Conservation (phyloP, 768 basidiomycete species). For the Lanmaoa rubissima region DNA sequence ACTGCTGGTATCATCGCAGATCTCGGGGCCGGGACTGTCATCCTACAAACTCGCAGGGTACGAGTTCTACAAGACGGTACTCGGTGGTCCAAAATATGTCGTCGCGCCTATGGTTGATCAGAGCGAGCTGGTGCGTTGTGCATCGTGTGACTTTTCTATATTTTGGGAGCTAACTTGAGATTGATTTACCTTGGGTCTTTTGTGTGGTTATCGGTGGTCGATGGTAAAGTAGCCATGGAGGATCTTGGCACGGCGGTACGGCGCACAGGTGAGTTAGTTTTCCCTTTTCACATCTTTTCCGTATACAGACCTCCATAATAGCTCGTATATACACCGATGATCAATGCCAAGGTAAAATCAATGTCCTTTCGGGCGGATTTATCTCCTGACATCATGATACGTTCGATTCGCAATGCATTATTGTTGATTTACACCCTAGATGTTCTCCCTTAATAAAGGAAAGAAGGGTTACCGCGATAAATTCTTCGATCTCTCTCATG, state of each 20-base stretch:
- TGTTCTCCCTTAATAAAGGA: slow-evolving; percentile 47
- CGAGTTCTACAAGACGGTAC: slow-evolving; percentile 74
- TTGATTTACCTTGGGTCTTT: not conserved
- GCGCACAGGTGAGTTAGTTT: slow-evolving; percentile 57
- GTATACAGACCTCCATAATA: slow-evolving; percentile 28
- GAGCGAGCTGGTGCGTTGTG: slow-evolving; percentile 78
- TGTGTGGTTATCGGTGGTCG: not conserved
- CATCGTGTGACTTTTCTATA: not conserved
- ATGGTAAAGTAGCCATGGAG: slow-evolving; percentile 77
- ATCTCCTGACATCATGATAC: not conserved
- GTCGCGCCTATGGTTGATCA: slow-evolving; percentile 99
- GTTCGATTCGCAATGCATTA: not conserved
- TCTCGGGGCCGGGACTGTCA: not conserved
- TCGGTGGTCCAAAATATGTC: slow-evolving; percentile 84
- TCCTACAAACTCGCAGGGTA: slow-evolving; percentile 63
- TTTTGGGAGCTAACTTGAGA: not conserved
- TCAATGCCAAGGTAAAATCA: slow-evolving; percentile 75
- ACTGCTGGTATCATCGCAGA: not conserved
- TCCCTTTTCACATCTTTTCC: not conserved
- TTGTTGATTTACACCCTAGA: slow-evolving; percentile 35
- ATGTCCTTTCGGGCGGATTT: not conserved
- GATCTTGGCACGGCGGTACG: slow-evolving; percentile 75
- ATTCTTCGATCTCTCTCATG: slow-evolving; percentile 64
- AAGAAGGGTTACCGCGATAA: slow-evolving; percentile 52
- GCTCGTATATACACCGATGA: slow-evolving; percentile 98